phyloP scores from a whole-genome alignment of 2,329 filamentous ascomycete species.

The Hypomyces rosellus region DNA sequence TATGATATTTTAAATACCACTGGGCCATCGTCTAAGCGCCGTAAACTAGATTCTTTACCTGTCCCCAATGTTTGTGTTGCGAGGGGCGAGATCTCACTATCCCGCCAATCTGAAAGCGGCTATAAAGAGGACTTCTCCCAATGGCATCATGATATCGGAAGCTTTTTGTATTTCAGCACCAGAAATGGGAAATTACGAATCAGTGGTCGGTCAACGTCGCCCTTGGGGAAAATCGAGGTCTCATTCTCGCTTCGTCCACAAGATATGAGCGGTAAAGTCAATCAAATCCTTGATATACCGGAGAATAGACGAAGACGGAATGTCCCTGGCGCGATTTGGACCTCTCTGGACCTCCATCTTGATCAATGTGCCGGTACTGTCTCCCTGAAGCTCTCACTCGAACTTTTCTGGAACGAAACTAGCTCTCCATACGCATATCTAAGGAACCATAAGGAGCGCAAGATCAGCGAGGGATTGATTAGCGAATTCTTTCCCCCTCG shows the following conservation, averaged over 20 bases:
- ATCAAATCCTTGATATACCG: slow-evolving; percentile 16
- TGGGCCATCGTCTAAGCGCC: slow-evolving; percentile 26
- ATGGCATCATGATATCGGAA: slow-evolving; percentile 16
- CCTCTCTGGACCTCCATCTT: slow-evolving; percentile 24
- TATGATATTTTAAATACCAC: background rate
- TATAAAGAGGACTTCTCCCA: slow-evolving; percentile 2
- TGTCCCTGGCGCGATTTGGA: slow-evolving; percentile 30
- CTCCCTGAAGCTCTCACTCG: slow-evolving; percentile 26
- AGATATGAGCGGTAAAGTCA: slow-evolving; percentile 16
- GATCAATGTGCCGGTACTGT: slow-evolving; percentile 21
- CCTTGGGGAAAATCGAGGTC: slow-evolving; percentile 7
- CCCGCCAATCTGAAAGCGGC: slow-evolving; percentile 18
- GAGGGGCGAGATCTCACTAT: slow-evolving; percentile 20
- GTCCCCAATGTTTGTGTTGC: slow-evolving; percentile 19
- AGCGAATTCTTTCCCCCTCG: slow-evolving; percentile 27
- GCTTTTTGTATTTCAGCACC: slow-evolving; percentile 16
- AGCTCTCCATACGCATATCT: slow-evolving; percentile 24
- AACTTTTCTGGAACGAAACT: slow-evolving; percentile 39
- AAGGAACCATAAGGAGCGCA: slow-evolving; percentile 24
- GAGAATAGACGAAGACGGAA: slow-evolving; percentile 12
- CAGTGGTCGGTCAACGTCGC: slow-evolving; percentile 10
- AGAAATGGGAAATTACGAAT: slow-evolving; percentile 15
- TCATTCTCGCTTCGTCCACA: slow-evolving; percentile 18
- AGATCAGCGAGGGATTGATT: slow-evolving; percentile 30
- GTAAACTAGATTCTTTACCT: slow-evolving; percentile 18